Base-by-base conservation (phyloP, 495 filamentous ascomycete species). In the Acidiella bohemica region DNA sequence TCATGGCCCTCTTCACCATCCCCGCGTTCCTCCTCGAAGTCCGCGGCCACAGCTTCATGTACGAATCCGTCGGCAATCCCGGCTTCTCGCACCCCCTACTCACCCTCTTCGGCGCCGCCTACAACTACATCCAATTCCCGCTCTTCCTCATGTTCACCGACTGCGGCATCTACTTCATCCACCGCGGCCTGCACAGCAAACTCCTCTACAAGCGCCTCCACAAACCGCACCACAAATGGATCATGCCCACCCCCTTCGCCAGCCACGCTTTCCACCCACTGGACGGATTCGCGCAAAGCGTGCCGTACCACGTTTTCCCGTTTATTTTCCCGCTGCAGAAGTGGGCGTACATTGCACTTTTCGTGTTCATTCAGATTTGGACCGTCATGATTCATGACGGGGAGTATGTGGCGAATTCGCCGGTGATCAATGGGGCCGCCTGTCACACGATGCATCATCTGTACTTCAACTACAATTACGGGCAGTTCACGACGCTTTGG, bases 391-490 rank as follows among this genome's bases (percentile, higher is more conserved):
- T 96, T 57, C 88, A 96, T 59, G 90, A 96, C 50, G 88, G 88
- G 48, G 90, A 96, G 70, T 96, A 93, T 53, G 73, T 88, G 20
- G 77, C 86, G 54, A 81, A 94, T 60, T 80, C 76, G 56, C 79
- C 82, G 5, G 60, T 95, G 46, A 78, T 95, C 53, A 96, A 96
- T 60, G 88, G 88, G 28, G 88, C 88, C 16, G 88, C 88, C 24
- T 96, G 88, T 66, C 88, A 96, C 62, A 88, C 84, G 10, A 82
- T 86, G 80, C 86, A 96, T 59, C 88, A 96, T 57, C 63, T 93
- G n/a, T 92, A 92, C 61, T 96, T 96, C 75, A 93, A 92, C 66
- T 93, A 85, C 72, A 96, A 94, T 66, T 96, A 94, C 49, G 88
- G 90, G 42, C 88, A 96, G 58, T 96, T 85, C 65, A 93, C 83